These are phyloP conservation scores for Pyrenochaeta sp. DNA, from an alignment of 2,329 filamentous ascomycete species.

Conservation along the genomic window DNA sequence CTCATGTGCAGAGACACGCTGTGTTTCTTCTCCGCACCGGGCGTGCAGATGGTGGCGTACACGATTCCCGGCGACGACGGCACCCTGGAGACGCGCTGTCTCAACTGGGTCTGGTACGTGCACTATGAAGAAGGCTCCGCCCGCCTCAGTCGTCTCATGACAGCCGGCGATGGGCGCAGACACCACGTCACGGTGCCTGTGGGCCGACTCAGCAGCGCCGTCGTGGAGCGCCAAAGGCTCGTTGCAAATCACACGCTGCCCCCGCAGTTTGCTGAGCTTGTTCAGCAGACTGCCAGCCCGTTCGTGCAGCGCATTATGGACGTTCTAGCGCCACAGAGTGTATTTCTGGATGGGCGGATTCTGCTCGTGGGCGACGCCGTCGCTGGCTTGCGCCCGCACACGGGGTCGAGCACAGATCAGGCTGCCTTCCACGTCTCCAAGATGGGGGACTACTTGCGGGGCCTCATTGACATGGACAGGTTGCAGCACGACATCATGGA, in stretches of 20 bases:
- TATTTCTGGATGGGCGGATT: background rate
- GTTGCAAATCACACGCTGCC: background rate
- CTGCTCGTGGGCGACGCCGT: background rate
- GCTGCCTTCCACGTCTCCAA: too few species aligned
- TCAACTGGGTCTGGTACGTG: background rate
- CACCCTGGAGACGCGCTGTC: background rate
- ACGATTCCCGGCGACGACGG: background rate
- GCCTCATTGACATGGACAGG: too few species aligned
- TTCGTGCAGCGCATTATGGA: background rate
- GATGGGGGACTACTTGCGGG: too few species aligned
- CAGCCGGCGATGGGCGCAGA: background rate
- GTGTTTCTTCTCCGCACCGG: background rate
- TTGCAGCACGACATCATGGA: too few species aligned
- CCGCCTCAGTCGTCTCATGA: background rate
- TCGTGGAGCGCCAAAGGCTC: background rate
- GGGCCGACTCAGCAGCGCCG: background rate
- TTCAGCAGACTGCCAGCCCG: background rate
- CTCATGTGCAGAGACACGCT: background rate
- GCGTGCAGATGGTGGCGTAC: background rate
- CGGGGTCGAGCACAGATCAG: too few species aligned
- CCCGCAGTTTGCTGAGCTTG: background rate
- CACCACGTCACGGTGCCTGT: background rate
- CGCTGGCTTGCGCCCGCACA: too few species aligned
- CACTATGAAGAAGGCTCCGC: background rate
- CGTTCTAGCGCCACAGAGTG: too few species aligned